Conservation (phyloP, 306 rosid genomes). For the Lathyrus sativus region DNA sequence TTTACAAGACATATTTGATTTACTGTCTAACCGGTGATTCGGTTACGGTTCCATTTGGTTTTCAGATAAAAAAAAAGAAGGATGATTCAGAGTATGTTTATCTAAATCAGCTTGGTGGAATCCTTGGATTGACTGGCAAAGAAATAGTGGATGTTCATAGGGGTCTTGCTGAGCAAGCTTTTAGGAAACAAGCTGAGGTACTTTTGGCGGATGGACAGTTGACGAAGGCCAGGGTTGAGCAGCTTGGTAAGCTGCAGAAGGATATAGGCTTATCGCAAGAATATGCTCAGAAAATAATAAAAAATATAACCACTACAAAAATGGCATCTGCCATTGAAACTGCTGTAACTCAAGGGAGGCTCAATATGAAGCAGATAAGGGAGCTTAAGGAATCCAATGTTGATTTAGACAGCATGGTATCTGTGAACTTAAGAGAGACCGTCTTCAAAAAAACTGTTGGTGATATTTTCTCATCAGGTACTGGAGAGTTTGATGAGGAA, state of each 20-base stretch:
- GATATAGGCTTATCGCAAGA: conserved; percentile 86
- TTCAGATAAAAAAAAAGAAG: conserved; percentile 73
- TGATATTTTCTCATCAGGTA: conserved; percentile 94
- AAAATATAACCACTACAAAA: conserved; percentile 90
- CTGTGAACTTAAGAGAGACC: conserved; percentile 77
- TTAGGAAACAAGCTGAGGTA: conserved; percentile 92
- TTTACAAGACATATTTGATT: conserved; percentile 84
- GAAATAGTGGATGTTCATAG: conserved; percentile 89
- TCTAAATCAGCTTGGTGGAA: conserved; percentile 84
- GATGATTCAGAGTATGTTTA: conserved; percentile 83
- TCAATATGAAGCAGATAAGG: conserved; percentile 85
- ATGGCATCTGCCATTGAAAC: conserved; percentile 94
- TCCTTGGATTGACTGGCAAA: conserved; percentile 72
- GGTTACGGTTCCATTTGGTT: conserved; percentile 77
- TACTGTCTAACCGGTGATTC: conserved; percentile 90
- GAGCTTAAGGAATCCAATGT: conserved; percentile 90
- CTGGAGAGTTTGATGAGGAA: conserved; percentile 92
- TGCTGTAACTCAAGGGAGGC: conserved; percentile 89
- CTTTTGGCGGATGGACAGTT: conserved; percentile 97
- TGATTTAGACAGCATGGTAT: conserved; percentile 87
- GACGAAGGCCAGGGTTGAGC: conserved; percentile 84
- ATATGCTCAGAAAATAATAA: conserved; percentile 92
- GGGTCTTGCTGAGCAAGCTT: conserved; percentile 87
- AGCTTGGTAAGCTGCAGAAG: conserved; percentile 78
- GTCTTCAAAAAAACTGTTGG: conserved; percentile 90